These are phyloP conservation scores for Cryptosporidium felis DNA, from an alignment of 169 alveolate species.

Conservation along the genomic window DNA sequence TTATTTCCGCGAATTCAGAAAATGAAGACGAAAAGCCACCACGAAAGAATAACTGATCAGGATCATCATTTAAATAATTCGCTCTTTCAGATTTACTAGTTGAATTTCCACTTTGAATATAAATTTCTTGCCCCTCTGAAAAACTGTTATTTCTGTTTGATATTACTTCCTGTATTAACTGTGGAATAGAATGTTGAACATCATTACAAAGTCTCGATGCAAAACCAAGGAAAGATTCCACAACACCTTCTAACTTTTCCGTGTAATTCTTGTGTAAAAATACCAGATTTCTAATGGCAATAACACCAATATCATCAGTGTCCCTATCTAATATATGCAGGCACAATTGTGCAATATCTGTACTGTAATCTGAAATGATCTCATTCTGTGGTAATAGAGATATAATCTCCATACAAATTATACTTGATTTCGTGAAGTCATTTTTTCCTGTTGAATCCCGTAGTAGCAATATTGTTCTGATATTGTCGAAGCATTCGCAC, in stretches of 20 bases:
- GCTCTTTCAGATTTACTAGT: slow-evolving; percentile 32
- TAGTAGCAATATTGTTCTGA: slow-evolving; percentile 35
- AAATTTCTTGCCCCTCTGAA: slow-evolving; percentile 8
- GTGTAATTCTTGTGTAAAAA: slow-evolving; percentile 58
- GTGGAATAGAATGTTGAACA: slow-evolving; percentile 55
- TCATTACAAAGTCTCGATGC: slow-evolving; percentile 68
- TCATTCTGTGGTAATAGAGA: slow-evolving; percentile 60
- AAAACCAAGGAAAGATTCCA: slow-evolving; percentile 65
- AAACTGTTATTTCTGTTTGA: slow-evolving; percentile 11
- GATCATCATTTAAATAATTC: slow-evolving; percentile 5
- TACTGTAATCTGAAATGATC: slow-evolving; percentile 43
- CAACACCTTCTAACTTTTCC: slow-evolving; percentile 20
- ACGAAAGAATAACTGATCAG: slow-evolving; percentile 45
- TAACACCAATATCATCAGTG: slow-evolving; percentile 53
- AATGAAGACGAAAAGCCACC: slow-evolving; percentile 39
- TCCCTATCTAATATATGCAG: slow-evolving; percentile 61
- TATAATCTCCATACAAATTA: slow-evolving; percentile 60
- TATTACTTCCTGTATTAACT: slow-evolving; percentile 46
- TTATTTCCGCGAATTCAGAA: slow-evolving; percentile 30
- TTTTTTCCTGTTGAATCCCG: not conserved
- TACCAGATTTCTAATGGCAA: slow-evolving; percentile 67
- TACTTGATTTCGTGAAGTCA: slow-evolving; percentile 40
- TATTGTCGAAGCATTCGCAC: slow-evolving; percentile 44
- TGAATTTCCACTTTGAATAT: not conserved
- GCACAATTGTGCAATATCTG: slow-evolving; percentile 60